Percentiles rank a stretch among this genome's conserved stretches.
phyloP scores from a whole-genome alignment of 495 filamentous ascomycete genomes.

The Aspergillus incahuasiensis region DNA sequence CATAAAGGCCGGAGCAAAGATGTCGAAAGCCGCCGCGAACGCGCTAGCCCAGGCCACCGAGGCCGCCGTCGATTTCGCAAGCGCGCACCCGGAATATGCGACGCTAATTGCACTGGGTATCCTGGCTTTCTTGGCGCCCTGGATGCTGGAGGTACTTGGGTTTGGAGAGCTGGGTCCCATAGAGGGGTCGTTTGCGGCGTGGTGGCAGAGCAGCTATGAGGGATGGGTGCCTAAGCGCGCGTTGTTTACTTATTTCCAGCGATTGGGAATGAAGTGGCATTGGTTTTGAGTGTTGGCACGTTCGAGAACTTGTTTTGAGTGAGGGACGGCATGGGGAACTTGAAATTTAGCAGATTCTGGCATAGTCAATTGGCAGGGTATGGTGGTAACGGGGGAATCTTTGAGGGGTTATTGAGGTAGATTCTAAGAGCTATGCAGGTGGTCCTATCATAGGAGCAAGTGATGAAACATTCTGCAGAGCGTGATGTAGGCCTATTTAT shows the following conservation, averaged over 20 bases:
- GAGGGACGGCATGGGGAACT: too few species aligned
- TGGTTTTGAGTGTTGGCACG: constrained; percentile 1
- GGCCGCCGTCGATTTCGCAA: constrained; percentile 31
- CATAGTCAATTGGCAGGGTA: too few species aligned
- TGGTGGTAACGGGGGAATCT: too few species aligned
- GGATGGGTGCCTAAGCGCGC: constrained; percentile 44
- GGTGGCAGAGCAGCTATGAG: constrained; percentile 39
- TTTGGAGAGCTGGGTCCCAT: constrained; percentile 47
- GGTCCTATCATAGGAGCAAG: too few species aligned
- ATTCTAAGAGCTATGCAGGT: too few species aligned
- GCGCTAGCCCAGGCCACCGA: constrained; percentile 29
- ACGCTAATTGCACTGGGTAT: constrained; percentile 51
- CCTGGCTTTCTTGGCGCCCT: constrained; percentile 39
- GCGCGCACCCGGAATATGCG: constrained; percentile 40
- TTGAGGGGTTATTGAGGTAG: too few species aligned
- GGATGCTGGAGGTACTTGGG: constrained; percentile 43
- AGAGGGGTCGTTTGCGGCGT: constrained; percentile 42
- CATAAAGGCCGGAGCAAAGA: constrained; percentile 24
- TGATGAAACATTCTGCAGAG: too few species aligned
- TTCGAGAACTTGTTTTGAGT: too few species aligned
- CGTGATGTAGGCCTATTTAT: too few species aligned
- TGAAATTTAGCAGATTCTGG: too few species aligned
- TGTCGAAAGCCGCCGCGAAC: constrained; percentile 29
- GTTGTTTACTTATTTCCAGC: constrained; percentile 50
- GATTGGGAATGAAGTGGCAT: constrained; percentile 46